Evolutionary conservation across 2,329 filamentous ascomycete species (phyloP).

Genomic region (Xylaria sp.): DNA sequence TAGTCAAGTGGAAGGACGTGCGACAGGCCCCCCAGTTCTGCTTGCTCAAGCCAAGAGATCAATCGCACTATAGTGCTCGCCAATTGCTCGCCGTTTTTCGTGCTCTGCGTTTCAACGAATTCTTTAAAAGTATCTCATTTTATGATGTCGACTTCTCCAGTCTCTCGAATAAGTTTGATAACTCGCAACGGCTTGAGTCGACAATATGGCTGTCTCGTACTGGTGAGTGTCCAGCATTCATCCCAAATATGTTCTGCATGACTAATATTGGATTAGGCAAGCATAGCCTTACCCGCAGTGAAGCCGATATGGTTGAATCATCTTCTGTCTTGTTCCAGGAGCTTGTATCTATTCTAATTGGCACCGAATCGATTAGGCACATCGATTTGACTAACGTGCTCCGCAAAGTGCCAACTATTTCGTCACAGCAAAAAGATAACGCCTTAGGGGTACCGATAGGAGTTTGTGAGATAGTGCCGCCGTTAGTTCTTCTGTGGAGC

Average conservation of each 20-base stretch:
- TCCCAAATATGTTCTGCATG: neutral
- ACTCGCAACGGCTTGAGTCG: constrained; percentile 56
- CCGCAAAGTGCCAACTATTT: constrained; percentile 38
- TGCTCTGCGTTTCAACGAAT: constrained; percentile 67
- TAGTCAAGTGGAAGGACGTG: constrained; percentile 58
- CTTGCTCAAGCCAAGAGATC: constrained; percentile 56
- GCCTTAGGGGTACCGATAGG: constrained; percentile 21
- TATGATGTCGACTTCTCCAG: constrained; percentile 60
- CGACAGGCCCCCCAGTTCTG: constrained; percentile 63
- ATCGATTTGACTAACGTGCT: constrained; percentile 62
- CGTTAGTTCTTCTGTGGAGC: constrained; percentile 61
- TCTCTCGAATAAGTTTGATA: constrained; percentile 56
- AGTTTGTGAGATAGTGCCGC: constrained; percentile 56
- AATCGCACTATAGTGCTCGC: constrained; percentile 57
- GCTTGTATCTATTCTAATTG: constrained; percentile 65
- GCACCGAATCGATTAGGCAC: constrained; percentile 64
- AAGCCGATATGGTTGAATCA: constrained; percentile 60
- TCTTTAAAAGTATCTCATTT: constrained; percentile 68
- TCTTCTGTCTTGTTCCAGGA: constrained; percentile 65
- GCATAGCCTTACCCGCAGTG: constrained; percentile 58
- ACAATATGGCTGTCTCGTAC: constrained; percentile 64
- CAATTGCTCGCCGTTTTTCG: constrained; percentile 68
- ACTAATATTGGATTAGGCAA: constrained; percentile 45
- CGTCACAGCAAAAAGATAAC: constrained; percentile 37
- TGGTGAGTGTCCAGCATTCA: constrained; percentile 51